Evolutionary conservation across 192 early-diverging fungal species (phyloP).

Genomic region (Linnemannia hyalina): DNA sequence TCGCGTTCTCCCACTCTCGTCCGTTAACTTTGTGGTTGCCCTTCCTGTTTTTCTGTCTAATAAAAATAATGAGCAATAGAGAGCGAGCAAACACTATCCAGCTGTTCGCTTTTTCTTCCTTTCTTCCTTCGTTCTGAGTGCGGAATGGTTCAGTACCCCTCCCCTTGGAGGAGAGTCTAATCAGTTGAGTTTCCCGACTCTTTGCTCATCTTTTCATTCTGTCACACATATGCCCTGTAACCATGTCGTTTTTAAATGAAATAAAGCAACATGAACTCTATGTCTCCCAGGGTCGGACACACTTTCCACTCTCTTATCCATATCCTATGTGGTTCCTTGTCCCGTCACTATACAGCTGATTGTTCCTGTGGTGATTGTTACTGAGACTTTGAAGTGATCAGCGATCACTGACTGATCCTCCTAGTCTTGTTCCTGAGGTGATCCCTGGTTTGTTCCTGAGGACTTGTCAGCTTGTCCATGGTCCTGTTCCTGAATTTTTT

Average conservation of each 20-base stretch:
- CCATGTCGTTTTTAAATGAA: neutral
- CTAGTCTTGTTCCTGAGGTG: neutral
- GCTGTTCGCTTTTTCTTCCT: neutral
- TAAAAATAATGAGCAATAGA: neutral
- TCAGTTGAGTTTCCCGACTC: neutral
- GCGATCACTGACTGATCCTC: neutral
- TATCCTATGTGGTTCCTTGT: neutral
- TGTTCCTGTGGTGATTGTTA: neutral
- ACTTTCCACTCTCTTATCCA: neutral
- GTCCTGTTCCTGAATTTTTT: neutral
- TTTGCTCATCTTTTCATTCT: neutral
- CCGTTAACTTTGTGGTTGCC: neutral
- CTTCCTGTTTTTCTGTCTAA: neutral
- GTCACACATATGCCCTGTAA: neutral
- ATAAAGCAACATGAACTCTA: slow-evolving; percentile 1
- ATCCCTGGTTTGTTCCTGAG: neutral
- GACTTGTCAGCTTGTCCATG: too few species aligned
- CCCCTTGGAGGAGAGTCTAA: neutral
- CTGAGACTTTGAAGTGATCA: neutral
- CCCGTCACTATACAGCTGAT: neutral
- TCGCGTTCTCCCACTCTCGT: neutral
- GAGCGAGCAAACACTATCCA: neutral
- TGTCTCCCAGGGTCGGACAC: neutral
- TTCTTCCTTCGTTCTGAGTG: too few species aligned
- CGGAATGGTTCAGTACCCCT: too few species aligned